Conservation (phyloP, 2,329 filamentous ascomycete species). For the Oidium heveae region DNA sequence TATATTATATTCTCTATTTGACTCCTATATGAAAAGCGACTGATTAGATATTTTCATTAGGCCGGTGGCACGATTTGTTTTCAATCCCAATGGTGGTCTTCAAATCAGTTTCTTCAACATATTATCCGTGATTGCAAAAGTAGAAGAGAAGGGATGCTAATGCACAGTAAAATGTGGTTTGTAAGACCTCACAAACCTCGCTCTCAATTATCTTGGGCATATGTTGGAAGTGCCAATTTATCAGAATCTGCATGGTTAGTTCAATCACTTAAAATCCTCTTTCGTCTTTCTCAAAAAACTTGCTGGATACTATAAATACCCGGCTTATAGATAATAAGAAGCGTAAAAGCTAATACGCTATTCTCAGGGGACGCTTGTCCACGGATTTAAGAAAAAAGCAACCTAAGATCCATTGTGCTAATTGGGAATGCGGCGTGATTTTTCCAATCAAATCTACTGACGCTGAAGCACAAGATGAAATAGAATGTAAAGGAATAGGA, state of each 20-base stretch:
- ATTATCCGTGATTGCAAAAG: constrained; percentile 56
- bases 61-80: constrained; percentile 66
- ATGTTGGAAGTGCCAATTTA: constrained; percentile 75
- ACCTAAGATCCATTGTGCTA: constrained; percentile 59
- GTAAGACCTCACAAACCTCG: constrained; percentile 15
- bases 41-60: constrained; percentile 15
- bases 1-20: background rate
- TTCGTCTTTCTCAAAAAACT: too few relatives aligned
- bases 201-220: constrained; percentile 33
- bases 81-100: constrained; percentile 42
- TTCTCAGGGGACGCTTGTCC: constrained; percentile 41
- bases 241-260: constrained; percentile 79
- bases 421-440: constrained; percentile 89
- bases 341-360: too few relatives aligned
- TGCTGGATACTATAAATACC: too few relatives aligned
- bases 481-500: constrained; percentile 10
- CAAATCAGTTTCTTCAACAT: constrained; percentile 40
- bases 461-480: too few relatives aligned
- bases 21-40: too few relatives aligned
- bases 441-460: constrained; percentile 24
- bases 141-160: constrained; percentile 42
- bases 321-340: too few relatives aligned
- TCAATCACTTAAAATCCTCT: background rate
- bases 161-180: constrained; percentile 63
- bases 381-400: constrained; percentile 40